Conservation (phyloP, 1,284 basidiomycete genomes). For the Sutorius eximius region DNA sequence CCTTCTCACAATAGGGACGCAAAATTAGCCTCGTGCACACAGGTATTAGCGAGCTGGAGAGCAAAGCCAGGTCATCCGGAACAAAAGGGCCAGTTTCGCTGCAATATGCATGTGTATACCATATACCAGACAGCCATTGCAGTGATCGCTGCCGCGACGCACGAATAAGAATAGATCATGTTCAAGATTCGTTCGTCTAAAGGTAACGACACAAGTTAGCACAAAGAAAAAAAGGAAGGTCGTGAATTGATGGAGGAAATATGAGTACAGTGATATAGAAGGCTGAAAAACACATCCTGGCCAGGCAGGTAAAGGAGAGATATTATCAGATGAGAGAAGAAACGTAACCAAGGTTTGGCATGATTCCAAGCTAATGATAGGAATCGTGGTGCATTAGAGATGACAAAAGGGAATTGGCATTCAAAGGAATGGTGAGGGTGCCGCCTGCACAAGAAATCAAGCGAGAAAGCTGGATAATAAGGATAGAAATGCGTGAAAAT, state of each 20-base stretch:
- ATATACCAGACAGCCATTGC: background rate
- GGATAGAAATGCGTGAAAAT: conserved; percentile 24
- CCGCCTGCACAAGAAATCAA: conserved; percentile 21
- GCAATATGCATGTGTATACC: background rate
- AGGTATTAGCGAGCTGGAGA: background rate
- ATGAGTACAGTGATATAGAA: conserved; percentile 19
- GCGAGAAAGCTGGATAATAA: conserved; percentile 28
- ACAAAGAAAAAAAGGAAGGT: background rate
- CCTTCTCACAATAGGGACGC: background rate
- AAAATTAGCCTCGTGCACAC: background rate
- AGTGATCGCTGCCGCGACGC: background rate
- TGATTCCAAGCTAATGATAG: conserved; percentile 5
- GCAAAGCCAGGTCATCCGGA: too few relatives aligned
- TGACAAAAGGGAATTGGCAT: conserved; percentile 3
- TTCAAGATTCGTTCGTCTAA: background rate
- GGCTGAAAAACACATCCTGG: conserved; percentile 19
- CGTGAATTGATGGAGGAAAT: conserved; percentile 19
- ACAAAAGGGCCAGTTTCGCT: background rate
- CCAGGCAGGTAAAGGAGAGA: conserved; percentile 21
- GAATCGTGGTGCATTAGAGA: conserved; percentile 7
- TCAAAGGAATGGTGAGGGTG: conserved; percentile 6
- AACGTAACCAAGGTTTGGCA: conserved; percentile 13
- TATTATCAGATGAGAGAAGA: background rate
- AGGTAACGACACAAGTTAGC: background rate
- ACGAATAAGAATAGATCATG: background rate